phyloP scores from a whole-genome alignment of 139 green algal species.

The Coccomyxa sp. region DNA sequence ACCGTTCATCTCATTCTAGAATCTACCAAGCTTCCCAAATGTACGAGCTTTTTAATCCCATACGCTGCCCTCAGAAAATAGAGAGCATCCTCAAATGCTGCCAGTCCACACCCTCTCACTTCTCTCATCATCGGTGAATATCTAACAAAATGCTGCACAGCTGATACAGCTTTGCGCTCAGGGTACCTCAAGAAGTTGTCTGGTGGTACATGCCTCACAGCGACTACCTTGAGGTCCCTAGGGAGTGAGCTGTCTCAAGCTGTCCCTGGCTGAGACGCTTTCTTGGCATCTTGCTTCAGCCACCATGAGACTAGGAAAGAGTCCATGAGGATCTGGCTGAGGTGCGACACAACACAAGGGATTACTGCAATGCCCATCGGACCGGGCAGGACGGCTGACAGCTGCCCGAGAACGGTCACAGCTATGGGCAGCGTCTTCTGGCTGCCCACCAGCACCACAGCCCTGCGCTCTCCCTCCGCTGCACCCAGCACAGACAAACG shows the following conservation, averaged over 20 bases:
- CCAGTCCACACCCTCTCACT: background rate
- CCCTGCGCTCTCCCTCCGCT: slow-evolving; percentile 27
- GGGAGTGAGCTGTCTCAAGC: background rate
- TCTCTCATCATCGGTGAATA: background rate
- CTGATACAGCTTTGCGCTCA: too few species aligned
- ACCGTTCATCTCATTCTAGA: too few species aligned
- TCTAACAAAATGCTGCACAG: background rate
- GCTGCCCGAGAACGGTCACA: slow-evolving; percentile 48
- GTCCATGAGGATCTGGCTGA: slow-evolving; percentile 54
- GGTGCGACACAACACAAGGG: slow-evolving; percentile 45
- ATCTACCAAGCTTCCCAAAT: too few species aligned
- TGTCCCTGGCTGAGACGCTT: background rate
- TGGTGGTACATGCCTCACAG: background rate
- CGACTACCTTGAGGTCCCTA: background rate
- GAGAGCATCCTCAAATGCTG: too few species aligned
- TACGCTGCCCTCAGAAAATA: too few species aligned
- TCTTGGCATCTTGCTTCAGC: slow-evolving; percentile 20
- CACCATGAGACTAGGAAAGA: slow-evolving; percentile 44
- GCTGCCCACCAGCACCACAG: slow-evolving; percentile 40
- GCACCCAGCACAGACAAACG: too few species aligned
- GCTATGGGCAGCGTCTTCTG: slow-evolving; percentile 65
- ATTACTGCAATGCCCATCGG: slow-evolving; percentile 42
- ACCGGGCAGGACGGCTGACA: slow-evolving; percentile 19
- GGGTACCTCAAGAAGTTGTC: background rate
- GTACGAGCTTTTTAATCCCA: too few species aligned